Base-by-base conservation (phyloP, 768 basidiomycete genomes). In the Rhodotorula babjevae region DNA sequence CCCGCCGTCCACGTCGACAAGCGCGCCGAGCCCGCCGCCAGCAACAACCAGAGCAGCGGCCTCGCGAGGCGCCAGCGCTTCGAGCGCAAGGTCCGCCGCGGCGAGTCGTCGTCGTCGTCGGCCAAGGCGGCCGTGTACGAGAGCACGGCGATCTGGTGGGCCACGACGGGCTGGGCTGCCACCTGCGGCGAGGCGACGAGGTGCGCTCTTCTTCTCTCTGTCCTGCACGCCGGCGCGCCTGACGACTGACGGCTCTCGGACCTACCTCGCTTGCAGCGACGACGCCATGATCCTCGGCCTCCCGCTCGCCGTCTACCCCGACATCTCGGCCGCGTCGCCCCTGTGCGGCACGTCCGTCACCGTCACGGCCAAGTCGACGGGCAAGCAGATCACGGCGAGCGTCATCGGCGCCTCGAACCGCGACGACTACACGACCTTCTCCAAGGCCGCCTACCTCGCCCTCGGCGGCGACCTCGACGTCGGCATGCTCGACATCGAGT, bases 131-230 rank as follows among this genome's bases (percentile, higher is more conserved):
- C 31, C 14, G 21, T 25, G 25, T 72, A 72, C 71, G 46, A 57
- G 29, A 61, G 66, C 10, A 68, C 63, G 25, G 71, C 71, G 25
- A 72, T 72, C 57, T 72, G 63, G 62, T 72, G 67, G 62, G 66
- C 71, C n/a, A 66, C 65, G 52, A 50, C 62, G 9, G 66, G 66
- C 19, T 72, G 71, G 71, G 49, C 64, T 62, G 58, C 42, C 25
- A 64, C 71, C 25, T 72, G 71, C 71, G 66, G 66, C 36, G 66
- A 60, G 42, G 18, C 14, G 27, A 58, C 63, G 61, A 36, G 46
- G 68, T 69, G 47, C 56, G 62, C 56, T 23, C 56, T 8, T 27
- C 44, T 8, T 14, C 29, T 2, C 7, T 40, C 31, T 31, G n/a
- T n/a, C n/a, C 21, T 29, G n/a, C 59, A 9, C 40, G 42, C 40